These are phyloP conservation scores for Zygosaccharomyces sapae DNA, from an alignment of 1,139 yeast species.

Conservation along the genomic window DNA sequence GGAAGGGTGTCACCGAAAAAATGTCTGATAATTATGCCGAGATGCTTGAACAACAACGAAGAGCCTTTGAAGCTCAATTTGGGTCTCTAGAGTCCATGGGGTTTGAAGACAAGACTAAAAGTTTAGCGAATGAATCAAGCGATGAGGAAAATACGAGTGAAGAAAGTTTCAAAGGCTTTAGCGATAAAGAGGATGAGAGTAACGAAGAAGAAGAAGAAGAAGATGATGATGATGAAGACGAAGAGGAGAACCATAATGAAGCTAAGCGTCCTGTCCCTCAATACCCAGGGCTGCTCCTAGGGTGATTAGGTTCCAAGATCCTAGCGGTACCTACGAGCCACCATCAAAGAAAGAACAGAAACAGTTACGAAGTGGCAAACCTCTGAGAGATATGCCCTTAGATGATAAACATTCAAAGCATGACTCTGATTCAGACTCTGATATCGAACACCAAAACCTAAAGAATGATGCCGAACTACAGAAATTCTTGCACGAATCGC, in stretches of 20 bases:
- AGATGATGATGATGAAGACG: slow-evolving; percentile 16
- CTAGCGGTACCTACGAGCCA: slow-evolving; percentile 31
- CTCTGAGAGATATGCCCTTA: slow-evolving; percentile 20
- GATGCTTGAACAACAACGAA: slow-evolving; percentile 53
- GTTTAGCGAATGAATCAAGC: slow-evolving; percentile 20
- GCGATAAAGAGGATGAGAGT: background rate
- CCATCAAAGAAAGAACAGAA: slow-evolving; percentile 45
- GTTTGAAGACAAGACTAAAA: slow-evolving; percentile 50
- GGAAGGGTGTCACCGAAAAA: background rate
- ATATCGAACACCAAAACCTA: slow-evolving; percentile 45
- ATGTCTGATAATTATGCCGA: slow-evolving; percentile 36
- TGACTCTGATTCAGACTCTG: slow-evolving; percentile 34
- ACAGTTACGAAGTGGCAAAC: slow-evolving; percentile 40
- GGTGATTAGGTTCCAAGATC: slow-evolving; percentile 43
- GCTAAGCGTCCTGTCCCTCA: background rate
- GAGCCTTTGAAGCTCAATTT: slow-evolving; percentile 66
- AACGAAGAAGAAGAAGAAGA: background rate
- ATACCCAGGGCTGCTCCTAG: slow-evolving; percentile 33
- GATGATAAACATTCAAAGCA: slow-evolving; percentile 10
- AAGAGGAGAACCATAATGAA: slow-evolving; percentile 9
- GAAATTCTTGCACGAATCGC: slow-evolving; percentile 78
- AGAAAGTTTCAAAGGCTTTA: slow-evolving; percentile 7
- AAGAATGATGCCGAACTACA: slow-evolving; percentile 82
- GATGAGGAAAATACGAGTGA: slow-evolving; percentile 17
- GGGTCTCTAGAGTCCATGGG: slow-evolving; percentile 61